These are phyloP conservation scores for Alternaria dauci DNA, from an alignment of 2,329 filamentous ascomycete species.

Conservation along the genomic window DNA sequence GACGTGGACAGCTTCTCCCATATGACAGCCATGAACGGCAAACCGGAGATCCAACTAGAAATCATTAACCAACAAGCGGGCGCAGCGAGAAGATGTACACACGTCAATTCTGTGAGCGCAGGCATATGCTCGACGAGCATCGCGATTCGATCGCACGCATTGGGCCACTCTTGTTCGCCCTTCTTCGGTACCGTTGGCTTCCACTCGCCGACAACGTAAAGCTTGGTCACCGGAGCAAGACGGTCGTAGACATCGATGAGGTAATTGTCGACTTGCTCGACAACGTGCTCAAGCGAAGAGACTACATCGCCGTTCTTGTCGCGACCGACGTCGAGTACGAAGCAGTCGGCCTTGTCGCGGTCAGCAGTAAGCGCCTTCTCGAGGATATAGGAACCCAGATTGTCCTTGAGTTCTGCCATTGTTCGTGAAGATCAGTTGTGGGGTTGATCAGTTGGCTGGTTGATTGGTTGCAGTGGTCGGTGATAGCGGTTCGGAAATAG, in stretches of 20 bases:
- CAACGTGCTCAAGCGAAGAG: conserved; percentile 22
- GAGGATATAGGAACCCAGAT: conserved; percentile 25
- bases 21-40: conserved; percentile 37
- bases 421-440: not conserved
- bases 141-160: conserved; percentile 27
- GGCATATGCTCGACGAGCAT: conserved; percentile 32
- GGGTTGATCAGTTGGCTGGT: not conserved
- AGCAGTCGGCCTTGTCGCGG: conserved; percentile 12
- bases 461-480: not conserved
- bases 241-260: conserved; percentile 9
- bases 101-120: conserved; percentile 41
- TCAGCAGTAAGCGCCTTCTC: conserved; percentile 21
- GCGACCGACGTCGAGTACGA: conserved; percentile 30
- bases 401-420: conserved; percentile 26
- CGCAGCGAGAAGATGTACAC: conserved; percentile 12
- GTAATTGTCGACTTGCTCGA: conserved; percentile 12
- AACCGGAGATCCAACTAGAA: conserved; percentile 38
- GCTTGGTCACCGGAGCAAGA: conserved; percentile 22
- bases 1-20: conserved; percentile 32
- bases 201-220: conserved; percentile 42
- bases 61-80: not conserved
- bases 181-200: conserved; percentile 1
- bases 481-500: not conserved
- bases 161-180: conserved; percentile 25
- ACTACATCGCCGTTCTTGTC: conserved; percentile 15